Base-by-base conservation (phyloP, 1,139 yeast species). In the Hanseniaspora uvarum region DNA sequence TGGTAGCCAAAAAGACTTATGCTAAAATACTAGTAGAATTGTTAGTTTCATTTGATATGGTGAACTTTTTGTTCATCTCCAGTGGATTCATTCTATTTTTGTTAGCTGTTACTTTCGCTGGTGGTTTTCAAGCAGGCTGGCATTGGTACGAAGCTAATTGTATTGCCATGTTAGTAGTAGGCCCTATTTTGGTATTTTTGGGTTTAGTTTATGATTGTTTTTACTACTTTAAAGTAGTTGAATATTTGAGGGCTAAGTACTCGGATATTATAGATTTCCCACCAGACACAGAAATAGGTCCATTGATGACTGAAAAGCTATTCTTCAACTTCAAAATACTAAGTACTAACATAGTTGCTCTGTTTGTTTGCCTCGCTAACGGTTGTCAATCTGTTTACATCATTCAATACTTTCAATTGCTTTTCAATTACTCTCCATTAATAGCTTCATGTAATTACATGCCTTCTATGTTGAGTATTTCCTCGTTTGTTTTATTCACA, bases 381-480 rank as follows among this genome's bases (percentile, higher is more conserved):
- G 58, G 58, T 45, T 44, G 58, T 26, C 62, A 59, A 50, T 46
- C 56, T 39, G 57, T 58, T 21, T 62, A 62, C 55, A 34, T 59
- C 12, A 59, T 63, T 31, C 64, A 61, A 47, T 62, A 56, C 50
- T 63, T 58, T 56, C 65, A 62, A 55, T 31, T 63, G 41, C 53
- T 63, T n/a, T 57, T 53, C 50, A 54, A 59, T 39, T 53, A 59
- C 21, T 46, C 60, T 16, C 76, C 86, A 1, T 73, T 77, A 69
- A 70, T 72, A 56, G 77, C 86, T 0, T 85, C 87, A 34, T 68
- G 80, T 41, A 76, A 76, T 58, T 64, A 79, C 58, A 65, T 81
- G 30, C 83, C 86, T 1, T 60, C 74, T 58, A 72, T 81, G 46
- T 63, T 82, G 33, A 67, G 81, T 1, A 75, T 80, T 5, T 73